Evolutionary conservation across 345 rosid genomes (phyloP).

Genomic region (Melaleuca alternifolia): DNA sequence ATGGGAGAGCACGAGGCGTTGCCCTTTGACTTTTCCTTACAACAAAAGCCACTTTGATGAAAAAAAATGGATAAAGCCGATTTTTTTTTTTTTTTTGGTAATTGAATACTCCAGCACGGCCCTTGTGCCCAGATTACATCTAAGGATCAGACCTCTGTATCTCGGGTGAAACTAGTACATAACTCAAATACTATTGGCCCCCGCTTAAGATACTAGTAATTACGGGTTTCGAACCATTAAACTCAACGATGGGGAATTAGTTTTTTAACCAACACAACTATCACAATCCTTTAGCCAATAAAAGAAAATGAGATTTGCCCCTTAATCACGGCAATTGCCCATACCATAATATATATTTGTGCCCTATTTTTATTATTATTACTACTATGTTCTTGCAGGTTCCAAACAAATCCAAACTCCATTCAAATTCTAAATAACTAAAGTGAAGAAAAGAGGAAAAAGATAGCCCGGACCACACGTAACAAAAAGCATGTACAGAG

Average conservation of each 20-base stretch:
- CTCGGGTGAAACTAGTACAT: no score
- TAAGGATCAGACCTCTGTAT: no score
- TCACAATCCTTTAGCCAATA: no score
- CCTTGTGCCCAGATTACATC: no score
- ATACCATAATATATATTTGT: neutral
- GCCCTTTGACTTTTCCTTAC: neutral
- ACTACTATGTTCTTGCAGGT: neutral
- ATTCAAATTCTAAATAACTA: neutral
- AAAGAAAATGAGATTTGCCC: neutral
- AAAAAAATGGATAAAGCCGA: no score
- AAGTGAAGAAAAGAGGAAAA: neutral
- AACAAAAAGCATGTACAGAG: fast-evolving
- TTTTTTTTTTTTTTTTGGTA: no score
- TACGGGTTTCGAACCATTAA: no score
- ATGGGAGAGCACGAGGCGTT: neutral
- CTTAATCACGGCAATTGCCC: neutral
- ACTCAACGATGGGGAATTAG: no score
- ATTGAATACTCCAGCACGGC: no score
- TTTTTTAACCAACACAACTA: no score
- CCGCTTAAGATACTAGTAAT: no score
- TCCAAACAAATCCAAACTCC: neutral
- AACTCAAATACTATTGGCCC: no score
- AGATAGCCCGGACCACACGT: neutral
- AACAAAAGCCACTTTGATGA: neutral
- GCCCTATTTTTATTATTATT: neutral